phyloP scores from a whole-genome alignment of 257 asterid species.

The Phtheirospermum japonicum region DNA sequence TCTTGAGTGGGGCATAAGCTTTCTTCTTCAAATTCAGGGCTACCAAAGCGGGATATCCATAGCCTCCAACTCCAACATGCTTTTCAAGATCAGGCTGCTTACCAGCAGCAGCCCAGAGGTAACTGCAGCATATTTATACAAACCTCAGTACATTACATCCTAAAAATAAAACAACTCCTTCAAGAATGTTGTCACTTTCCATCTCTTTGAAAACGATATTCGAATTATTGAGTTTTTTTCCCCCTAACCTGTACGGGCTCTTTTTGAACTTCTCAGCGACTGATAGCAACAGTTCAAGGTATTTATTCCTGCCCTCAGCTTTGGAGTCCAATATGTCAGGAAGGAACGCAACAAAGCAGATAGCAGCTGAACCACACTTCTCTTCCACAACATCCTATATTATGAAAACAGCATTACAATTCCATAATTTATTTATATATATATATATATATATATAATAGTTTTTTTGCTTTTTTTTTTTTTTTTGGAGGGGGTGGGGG shows the following conservation, averaged over 20 bases:
- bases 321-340: slow-evolving; percentile 95
- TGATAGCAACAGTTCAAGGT: slow-evolving; percentile 62
- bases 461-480: background rate
- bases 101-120: slow-evolving; percentile 89
- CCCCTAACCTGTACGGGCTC: slow-evolving; percentile 81
- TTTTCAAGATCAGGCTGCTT: slow-evolving; percentile 85
- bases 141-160: slow-evolving; percentile 9
- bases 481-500: background rate
- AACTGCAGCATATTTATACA: slow-evolving; percentile 51
- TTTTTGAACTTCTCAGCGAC: slow-evolving; percentile 82
- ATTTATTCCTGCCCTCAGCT: slow-evolving; percentile 87
- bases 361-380: slow-evolving; percentile 87
- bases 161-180: background rate
- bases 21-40: slow-evolving; percentile 83
- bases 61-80: slow-evolving; percentile 91
- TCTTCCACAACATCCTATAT: slow-evolving; percentile 79
- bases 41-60: slow-evolving; percentile 90
- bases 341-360: slow-evolving; percentile 85
- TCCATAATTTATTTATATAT: no score
- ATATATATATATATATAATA: no score
- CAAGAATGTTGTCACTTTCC: background rate
- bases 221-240: slow-evolving; percentile 13
- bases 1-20: slow-evolving; percentile 78
- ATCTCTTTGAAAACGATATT: slow-evolving; percentile 17
- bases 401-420: slow-evolving; percentile 22